Percentiles rank a stretch among this genome's conserved stretches.
Evolutionary conservation across 2,329 filamentous ascomycete genomes (phyloP).

Genomic region (Rhexocercosporidium sp.): DNA sequence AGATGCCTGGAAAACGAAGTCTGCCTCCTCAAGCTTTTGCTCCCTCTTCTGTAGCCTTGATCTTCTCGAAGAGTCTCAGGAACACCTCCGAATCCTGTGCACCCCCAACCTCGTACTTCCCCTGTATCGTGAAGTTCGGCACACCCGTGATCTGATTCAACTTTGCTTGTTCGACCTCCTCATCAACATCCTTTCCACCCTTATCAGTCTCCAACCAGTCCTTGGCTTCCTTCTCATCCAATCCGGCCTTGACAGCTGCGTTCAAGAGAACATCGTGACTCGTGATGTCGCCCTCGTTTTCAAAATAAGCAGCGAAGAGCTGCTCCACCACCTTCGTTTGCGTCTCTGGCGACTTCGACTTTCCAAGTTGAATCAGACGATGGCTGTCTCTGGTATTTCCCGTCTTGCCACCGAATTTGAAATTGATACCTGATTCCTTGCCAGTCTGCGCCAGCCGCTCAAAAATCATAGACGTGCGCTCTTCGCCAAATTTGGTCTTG

Average conservation of each 20-base stretch:
- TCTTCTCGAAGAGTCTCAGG: conserved; percentile 65
- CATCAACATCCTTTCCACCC: conserved; percentile 53
- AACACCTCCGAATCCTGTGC: conserved; percentile 75
- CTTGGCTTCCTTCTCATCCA: conserved; percentile 57
- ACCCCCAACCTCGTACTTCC: conserved; percentile 68
- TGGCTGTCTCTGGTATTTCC: conserved; percentile 84
- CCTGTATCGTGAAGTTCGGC: conserved; percentile 77
- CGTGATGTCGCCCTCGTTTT: conserved; percentile 68
- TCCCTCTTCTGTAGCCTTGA: conserved; percentile 44
- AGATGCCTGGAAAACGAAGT: neutral
- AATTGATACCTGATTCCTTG: conserved; percentile 70
- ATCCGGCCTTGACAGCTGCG: conserved; percentile 58
- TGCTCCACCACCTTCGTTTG: conserved; percentile 66
- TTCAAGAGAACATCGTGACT: conserved; percentile 55
- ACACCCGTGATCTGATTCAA: conserved; percentile 66
- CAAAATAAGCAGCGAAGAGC: conserved; percentile 70
- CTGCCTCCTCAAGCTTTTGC: conserved; percentile 28
- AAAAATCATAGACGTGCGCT: conserved; percentile 62
- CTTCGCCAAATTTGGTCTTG: conserved; percentile 66
- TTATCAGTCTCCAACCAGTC: conserved; percentile 58
- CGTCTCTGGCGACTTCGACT: conserved; percentile 54
- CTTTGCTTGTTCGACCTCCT: conserved; percentile 43
- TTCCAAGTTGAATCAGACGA: conserved; percentile 73
- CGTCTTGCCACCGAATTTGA: conserved; percentile 71
- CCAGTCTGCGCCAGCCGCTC: conserved; percentile 63